Evolutionary conservation across 306 rosid genomes (phyloP).

Genomic region (Malus domestica): DNA sequence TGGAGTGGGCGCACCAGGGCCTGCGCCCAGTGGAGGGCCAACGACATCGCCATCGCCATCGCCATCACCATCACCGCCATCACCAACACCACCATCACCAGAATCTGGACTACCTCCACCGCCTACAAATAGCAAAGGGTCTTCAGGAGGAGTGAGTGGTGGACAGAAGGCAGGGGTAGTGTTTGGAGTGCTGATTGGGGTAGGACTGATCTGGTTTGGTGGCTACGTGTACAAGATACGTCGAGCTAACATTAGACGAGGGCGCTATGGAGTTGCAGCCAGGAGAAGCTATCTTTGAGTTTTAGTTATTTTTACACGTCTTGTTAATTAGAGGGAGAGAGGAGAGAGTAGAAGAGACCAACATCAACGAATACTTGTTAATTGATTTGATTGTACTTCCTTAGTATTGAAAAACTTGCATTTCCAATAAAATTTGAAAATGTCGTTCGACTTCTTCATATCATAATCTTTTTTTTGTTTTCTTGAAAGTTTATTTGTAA

Average conservation of each 20-base stretch:
- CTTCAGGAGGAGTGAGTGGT: conserved; percentile 24
- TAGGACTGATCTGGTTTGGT: conserved; percentile 14
- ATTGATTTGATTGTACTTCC: neutral
- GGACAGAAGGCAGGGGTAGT: conserved; percentile 39
- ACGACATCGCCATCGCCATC: neutral
- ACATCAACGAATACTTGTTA: neutral
- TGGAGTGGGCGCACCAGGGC: too few relatives aligned
- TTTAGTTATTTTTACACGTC: neutral
- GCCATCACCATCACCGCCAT: neutral
- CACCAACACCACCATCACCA: neutral
- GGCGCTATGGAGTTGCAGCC: conserved; percentile 17
- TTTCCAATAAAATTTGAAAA: neutral
- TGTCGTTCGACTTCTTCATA: neutral
- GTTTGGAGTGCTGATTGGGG: conserved; percentile 28
- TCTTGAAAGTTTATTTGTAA: neutral
- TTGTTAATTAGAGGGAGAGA: neutral
- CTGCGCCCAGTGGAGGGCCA: neutral
- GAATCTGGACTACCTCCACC: neutral
- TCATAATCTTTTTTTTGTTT: neutral
- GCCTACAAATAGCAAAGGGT: neutral
- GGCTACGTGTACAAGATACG: conserved; percentile 32
- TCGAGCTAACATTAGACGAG: conserved; percentile 9
- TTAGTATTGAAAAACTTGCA: neutral
- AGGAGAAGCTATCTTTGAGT: conserved; percentile 19
- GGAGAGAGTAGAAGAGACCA: neutral